Percentiles rank a stretch among this genome's conserved stretches.
phyloP scores from a whole-genome alignment of 1,284 basidiomycete species.

The Lentinula novae-zelandiae region DNA sequence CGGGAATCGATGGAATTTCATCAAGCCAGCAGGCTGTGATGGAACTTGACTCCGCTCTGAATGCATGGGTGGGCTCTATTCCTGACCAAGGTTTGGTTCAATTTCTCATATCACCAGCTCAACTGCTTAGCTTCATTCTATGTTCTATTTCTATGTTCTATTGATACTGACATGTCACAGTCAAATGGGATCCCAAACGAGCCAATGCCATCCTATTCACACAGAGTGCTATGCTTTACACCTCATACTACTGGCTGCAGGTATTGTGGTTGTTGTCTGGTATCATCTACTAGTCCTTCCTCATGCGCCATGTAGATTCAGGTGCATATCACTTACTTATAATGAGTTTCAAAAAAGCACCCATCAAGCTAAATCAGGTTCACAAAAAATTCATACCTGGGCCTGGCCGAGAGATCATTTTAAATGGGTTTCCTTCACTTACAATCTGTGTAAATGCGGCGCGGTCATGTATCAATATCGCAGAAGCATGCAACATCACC shows the following conservation, averaged over 20 bases:
- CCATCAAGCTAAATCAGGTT: conserved; percentile 16
- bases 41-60: conserved; percentile 11
- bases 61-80: conserved; percentile 9
- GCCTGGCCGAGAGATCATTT: conserved; percentile 33
- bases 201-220: conserved; percentile 20
- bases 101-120: neutral
- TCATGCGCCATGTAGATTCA: neutral
- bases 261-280: neutral
- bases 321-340: neutral
- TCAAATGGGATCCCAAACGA: conserved; percentile 41
- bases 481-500: conserved; percentile 6
- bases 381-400: conserved; percentile 60
- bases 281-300: neutral
- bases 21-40: conserved; percentile 6
- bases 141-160: neutral
- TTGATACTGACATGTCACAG: conserved; percentile 13
- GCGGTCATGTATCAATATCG: conserved; percentile 11
- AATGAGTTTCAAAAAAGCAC: neutral
- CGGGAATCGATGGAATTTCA: neutral
- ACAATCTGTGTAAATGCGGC: conserved; percentile 45
- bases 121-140: neutral
- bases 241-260: conserved; percentile 3
- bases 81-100: conserved; percentile 6
- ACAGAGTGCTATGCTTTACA: conserved; percentile 2
- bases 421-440: conserved; percentile 38